phyloP scores from a whole-genome alignment of 2,329 filamentous ascomycete genomes.

The Chaetomiaceae sp. region DNA sequence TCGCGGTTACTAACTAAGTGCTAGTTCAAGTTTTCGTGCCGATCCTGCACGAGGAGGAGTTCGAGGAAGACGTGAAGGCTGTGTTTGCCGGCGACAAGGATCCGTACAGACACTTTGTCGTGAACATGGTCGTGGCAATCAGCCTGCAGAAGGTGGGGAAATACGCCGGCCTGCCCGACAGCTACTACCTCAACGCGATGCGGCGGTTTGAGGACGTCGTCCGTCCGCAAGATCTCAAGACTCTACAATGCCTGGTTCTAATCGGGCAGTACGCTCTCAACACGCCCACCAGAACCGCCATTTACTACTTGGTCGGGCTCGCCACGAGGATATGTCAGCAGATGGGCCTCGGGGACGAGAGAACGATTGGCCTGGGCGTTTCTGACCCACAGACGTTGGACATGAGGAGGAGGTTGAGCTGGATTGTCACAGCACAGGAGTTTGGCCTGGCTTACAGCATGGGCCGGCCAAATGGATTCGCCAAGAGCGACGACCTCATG shows the following conservation, averaged over 20 bases:
- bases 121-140: conserved; percentile 89
- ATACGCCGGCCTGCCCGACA: conserved; percentile 90
- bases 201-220: conserved; percentile 76
- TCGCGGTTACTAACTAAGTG: conserved; percentile 2
- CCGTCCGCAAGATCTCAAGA: conserved; percentile 81
- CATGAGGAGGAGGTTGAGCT: conserved; percentile 80
- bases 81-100: conserved; percentile 73
- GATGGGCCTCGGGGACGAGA: conserved; percentile 79
- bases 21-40: conserved; percentile 84
- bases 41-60: conserved; percentile 74
- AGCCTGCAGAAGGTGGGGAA: conserved; percentile 88
- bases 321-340: conserved; percentile 85
- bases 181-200: conserved; percentile 88
- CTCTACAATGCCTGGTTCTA: conserved; percentile 80
- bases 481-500: conserved; percentile 72
- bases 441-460: conserved; percentile 81
- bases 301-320: conserved; percentile 88
- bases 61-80: conserved; percentile 68
- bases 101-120: conserved; percentile 78
- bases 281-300: conserved; percentile 84
- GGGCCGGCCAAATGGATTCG: conserved; percentile 79
- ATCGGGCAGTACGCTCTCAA: conserved; percentile 88
- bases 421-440: conserved; percentile 86
- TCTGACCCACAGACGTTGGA: conserved; percentile 73
- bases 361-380: conserved; percentile 64